Conservation (phyloP, 169 alveolate species). For the Cryptosporidium meleagridis region DNA sequence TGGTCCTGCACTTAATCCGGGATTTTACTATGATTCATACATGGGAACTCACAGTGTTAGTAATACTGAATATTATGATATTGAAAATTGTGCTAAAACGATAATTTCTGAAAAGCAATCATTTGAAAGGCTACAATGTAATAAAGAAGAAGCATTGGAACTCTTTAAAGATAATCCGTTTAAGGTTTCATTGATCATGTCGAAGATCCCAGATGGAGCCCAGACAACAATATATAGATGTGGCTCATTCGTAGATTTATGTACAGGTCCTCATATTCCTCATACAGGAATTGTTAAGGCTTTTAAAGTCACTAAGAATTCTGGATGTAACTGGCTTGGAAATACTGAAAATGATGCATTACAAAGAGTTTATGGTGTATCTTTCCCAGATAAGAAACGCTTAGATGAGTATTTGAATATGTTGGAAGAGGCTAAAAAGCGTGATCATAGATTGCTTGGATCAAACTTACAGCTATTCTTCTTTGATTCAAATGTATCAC, state of each 20-base stretch:
- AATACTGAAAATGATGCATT: conserved; percentile 93
- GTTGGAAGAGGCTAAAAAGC: conserved; percentile 96
- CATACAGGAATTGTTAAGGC: conserved; percentile 94
- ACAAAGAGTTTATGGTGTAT: conserved; percentile 98
- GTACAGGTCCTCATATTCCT: conserved; percentile 99
- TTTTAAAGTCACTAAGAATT: conserved; percentile 93
- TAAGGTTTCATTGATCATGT: conserved; percentile 94
- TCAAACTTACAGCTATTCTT: conserved; percentile 92
- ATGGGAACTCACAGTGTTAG: conserved; percentile 87
- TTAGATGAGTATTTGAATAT: conserved; percentile 92
- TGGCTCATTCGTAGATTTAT: conserved; percentile 97
- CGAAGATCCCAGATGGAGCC: conserved; percentile 95
- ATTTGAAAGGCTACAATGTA: conserved; percentile 93
- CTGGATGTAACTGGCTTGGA: conserved; percentile 99
- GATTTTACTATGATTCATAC: conserved; percentile 98
- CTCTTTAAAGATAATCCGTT: conserved; percentile 96
- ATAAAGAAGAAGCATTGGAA: conserved; percentile 97
- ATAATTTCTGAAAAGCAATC: conserved; percentile 89
- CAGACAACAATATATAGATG: conserved; percentile 96
- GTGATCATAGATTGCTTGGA: conserved; percentile 98
- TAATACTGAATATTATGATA: conserved; percentile 36
- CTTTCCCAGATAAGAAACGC: conserved; percentile 95
- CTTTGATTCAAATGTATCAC: conserved; percentile 92
- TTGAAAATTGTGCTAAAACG: conserved; percentile 82
- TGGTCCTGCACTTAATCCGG: conserved; percentile 92